phyloP scores from a whole-genome alignment of 169 alveolate genomes.

The Ichthyophthirius multifiliis region DNA sequence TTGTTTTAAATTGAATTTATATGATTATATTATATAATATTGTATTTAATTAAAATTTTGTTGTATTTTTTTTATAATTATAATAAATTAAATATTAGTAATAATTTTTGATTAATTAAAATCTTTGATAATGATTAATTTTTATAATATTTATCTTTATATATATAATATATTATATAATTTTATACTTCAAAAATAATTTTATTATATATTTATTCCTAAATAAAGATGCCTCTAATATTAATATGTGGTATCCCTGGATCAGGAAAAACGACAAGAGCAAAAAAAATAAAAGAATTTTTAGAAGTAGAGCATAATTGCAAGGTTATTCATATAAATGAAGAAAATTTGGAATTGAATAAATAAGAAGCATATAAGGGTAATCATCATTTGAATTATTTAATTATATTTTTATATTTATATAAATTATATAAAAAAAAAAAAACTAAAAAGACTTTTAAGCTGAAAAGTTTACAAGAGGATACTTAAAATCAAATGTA shows the following conservation, averaged over 20 bases:
- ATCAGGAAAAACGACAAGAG: constrained; percentile 81
- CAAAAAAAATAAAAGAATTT: constrained; percentile 56
- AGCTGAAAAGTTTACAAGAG: constrained; percentile 77
- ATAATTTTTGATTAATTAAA: too few relatives aligned
- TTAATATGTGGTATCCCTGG: constrained; percentile 82
- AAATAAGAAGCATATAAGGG: constrained; percentile 66
- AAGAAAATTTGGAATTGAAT: constrained; percentile 59
- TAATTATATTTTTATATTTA: not conserved
- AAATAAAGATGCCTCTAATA: constrained; percentile 78
- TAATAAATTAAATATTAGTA: too few relatives aligned
- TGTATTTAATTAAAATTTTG: too few relatives aligned
- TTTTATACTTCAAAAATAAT: too few relatives aligned
- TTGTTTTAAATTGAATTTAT: too few relatives aligned
- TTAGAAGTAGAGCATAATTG: constrained; percentile 46
- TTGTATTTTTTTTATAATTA: too few relatives aligned
- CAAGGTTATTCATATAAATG: constrained; percentile 64
- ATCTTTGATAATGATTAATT: too few relatives aligned
- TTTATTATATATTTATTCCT: too few relatives aligned
- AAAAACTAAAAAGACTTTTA: not conserved
- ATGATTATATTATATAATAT: too few relatives aligned
- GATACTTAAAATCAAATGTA: constrained; percentile 71
- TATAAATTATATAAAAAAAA: not conserved
- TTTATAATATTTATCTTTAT: too few relatives aligned
- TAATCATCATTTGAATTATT: not conserved
- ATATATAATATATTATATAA: too few relatives aligned